A percentile compares a stretch with the other conserved stretches of the same genome.
phyloP scores from a whole-genome alignment of 495 filamentous ascomycete genomes.

The Aspergillus haitiensis region DNA sequence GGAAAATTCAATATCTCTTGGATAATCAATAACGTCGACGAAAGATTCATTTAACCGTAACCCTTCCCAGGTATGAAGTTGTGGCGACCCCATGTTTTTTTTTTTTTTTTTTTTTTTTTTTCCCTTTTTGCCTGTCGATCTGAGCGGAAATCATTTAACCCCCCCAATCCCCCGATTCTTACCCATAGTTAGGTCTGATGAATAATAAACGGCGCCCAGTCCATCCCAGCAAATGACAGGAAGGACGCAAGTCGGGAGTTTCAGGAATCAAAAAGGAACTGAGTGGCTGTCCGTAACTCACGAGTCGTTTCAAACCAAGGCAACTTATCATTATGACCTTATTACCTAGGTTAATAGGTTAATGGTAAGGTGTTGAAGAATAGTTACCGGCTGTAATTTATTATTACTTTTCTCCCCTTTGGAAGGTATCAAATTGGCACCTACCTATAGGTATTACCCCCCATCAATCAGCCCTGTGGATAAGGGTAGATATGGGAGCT shows the following conservation, averaged over 20 bases:
- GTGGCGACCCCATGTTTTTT: too few relatives aligned
- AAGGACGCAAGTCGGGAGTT: constrained; percentile 34
- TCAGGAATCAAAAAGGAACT: constrained; percentile 33
- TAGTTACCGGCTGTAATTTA: too few relatives aligned
- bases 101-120: not conserved
- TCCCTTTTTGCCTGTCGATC: constrained; percentile 1
- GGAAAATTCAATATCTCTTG: not conserved
- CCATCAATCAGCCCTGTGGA: too few relatives aligned
- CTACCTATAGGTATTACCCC: too few relatives aligned
- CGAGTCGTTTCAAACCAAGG: not conserved
- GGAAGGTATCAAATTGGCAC: too few relatives aligned
- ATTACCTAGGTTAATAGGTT: too few relatives aligned
- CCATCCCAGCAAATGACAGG: constrained; percentile 28
- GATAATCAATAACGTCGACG: constrained; percentile 1
- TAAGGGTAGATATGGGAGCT: too few relatives aligned
- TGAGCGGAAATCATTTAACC: not conserved
- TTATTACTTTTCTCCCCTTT: too few relatives aligned
- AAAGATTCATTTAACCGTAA: not conserved
- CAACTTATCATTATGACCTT: too few relatives aligned
- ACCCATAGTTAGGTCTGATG: not conserved
- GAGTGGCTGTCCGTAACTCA: constrained; percentile 28
- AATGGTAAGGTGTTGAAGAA: too few relatives aligned
- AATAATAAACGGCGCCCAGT: not conserved
- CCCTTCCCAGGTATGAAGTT: too few relatives aligned
- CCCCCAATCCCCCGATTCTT: not conserved